Evolutionary conservation across 2,329 filamentous ascomycete species (phyloP).

Genomic region (Trichoderma sp.): DNA sequence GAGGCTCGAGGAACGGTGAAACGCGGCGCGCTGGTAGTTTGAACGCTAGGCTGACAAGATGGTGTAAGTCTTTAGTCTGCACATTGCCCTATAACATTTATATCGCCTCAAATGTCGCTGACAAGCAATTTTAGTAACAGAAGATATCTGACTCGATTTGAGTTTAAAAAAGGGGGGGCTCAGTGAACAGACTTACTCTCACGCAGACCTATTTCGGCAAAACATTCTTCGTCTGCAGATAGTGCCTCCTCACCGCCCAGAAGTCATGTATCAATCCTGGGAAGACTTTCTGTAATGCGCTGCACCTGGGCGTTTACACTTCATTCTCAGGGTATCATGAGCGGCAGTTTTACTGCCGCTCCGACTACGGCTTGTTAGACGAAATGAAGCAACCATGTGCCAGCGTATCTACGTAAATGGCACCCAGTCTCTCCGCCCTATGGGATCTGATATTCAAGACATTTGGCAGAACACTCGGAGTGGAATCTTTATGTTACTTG

Average conservation of each 20-base stretch:
- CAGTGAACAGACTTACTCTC: background rate
- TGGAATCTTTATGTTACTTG: background rate
- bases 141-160: background rate
- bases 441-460: background rate
- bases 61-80: background rate
- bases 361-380: background rate
- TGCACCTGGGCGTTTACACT: background rate
- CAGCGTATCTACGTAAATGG: background rate
- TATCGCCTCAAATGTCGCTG: background rate
- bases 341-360: background rate
- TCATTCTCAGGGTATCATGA: too few relatives aligned
- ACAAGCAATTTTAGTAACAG: background rate
- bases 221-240: background rate
- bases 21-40: constrained; percentile 2
- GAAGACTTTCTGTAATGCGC: background rate
- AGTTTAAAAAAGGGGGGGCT: background rate
- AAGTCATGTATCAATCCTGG: background rate
- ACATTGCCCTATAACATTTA: background rate
- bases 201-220: background rate
- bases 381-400: background rate
- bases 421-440: background rate
- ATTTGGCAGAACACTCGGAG: background rate
- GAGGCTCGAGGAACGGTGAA: constrained; percentile 1
- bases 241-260: background rate
- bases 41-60: background rate